A percentile compares a stretch with the other conserved stretches of the same genome.
phyloP scores from a whole-genome alignment of 352 stramenopile species.

The Globisporangium radiosum region DNA sequence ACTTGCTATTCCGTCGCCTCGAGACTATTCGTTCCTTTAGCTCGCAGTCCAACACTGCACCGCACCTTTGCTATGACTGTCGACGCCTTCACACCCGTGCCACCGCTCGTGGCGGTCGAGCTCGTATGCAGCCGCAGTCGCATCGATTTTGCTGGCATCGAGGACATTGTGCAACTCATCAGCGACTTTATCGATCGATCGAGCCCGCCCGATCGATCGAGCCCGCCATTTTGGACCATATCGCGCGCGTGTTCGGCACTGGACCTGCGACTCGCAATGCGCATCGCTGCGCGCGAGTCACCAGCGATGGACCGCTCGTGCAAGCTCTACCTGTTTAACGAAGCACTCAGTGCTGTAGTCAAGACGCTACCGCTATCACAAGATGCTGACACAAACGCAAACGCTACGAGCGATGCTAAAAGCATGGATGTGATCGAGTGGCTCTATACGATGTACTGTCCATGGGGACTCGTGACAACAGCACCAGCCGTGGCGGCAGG shows the following conservation, averaged over 20 bases:
- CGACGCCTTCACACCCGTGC: neutral
- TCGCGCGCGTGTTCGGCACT: neutral
- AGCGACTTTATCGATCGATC: conserved; percentile 2
- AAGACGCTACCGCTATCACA: neutral
- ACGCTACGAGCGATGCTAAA: neutral
- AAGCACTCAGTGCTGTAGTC: neutral
- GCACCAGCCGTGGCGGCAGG: neutral
- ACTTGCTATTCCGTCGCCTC: too few relatives aligned
- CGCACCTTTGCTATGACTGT: neutral
- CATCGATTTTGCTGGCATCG: neutral
- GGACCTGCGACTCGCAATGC: neutral
- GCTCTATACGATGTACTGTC: conserved; percentile 5
- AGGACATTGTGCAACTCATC: conserved; percentile 5
- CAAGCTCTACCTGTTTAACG: conserved; percentile 1
- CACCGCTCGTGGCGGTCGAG: neutral
- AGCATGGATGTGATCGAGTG: conserved; percentile 3
- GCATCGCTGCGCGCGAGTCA: conserved; percentile 1
- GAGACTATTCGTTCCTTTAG: too few relatives aligned
- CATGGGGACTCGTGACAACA: neutral
- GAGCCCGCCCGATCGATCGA: neutral
- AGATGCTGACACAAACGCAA: neutral
- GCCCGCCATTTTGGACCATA: neutral
- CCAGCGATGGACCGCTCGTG: neutral
- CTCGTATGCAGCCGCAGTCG: neutral
- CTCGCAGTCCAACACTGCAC: too few relatives aligned